Evolutionary conservation across 2,329 filamentous ascomycete genomes (phyloP), one percentile per base, ranked within the genome.

Genomic region (Neonectria magnoliae): DNA sequence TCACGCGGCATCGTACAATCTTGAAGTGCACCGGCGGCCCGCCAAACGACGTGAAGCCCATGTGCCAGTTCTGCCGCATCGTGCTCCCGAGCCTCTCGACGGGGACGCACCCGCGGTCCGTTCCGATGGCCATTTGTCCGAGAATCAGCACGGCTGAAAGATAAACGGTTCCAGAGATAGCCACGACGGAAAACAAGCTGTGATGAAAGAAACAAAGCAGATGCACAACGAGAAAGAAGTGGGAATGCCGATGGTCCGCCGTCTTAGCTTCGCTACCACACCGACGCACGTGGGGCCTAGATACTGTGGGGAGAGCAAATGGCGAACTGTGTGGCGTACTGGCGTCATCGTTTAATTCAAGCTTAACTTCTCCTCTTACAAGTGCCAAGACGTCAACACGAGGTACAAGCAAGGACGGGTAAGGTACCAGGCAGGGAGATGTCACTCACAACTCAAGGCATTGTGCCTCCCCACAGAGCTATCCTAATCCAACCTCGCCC

Each of bases 21-120:
- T 89, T 86, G 71, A 92, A 92, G 76, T 92, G 90, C 8, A 92
- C 89, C 0, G 89, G 85, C 3, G 90, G 90, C 0, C 90, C 90
- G 1, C 89, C 90, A 74, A 91, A 91, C 0, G 87, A 78, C 0
- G 88, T 91, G 68, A 91, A 85, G 0, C 90, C 89, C 5, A 91
- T 76, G 76, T 90, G 81, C 87, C 88, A 91, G 38, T 81, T 81
- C 29, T 59, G 50, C 27, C 60, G 59, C 45, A 66, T 22, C 27
- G 60, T 66, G 45, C 53, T 55, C 38, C 56, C 56, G 14, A 66
- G 52, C 13, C 57, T 59, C 27, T 65, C 60, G 7, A 41, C 54
- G 25, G 63, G 50, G 38, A 65, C 53, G 5, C 62, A 65, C 8
- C 59, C 54, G 52, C 53, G 50, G 38, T 63, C 54, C 6, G 25